Base-by-base conservation (phyloP, 1,139 yeast species). In the Ogataea hybrid region DNA sequence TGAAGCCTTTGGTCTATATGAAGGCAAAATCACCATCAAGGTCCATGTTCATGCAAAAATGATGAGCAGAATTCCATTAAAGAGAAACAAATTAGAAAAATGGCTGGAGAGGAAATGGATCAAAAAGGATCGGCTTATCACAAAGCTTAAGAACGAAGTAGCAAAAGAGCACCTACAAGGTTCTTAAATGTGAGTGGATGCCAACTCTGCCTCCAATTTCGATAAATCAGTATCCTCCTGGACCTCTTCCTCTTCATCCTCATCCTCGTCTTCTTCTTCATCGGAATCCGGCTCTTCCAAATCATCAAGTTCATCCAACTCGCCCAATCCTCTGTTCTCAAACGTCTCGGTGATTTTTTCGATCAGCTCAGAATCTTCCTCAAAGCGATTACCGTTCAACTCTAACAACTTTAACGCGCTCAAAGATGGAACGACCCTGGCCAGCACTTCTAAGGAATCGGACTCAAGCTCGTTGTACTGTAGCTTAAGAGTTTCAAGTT, bases 381-480 rank as follows among this genome's bases (percentile, higher is more conserved):
- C 81, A 48, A 92, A 84, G 59, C 86, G 74, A 68, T 92, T 92
- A 59, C 99, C 99, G 57, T 92, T 92, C 51, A 92, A 75, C 68
- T 94, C 97, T 54, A 92, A 71, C 11, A 57, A 45, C 57, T 77
- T 70, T 61, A 92, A 71, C 31, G 71, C 70, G 37, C 88, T 84
- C 52, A 90, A 69, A 39, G 78, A 77, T 54, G 42, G 70, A 62
- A 53, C 82, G 67, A 23, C 81, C 79, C 12, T 69, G 35, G 71
- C 74, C 46, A 92, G 69, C 18, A 75, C 61, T 38, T 70, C 68
- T 54, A 92, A 72, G 9, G 92, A 76, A 32, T 74, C 74, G 31
- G 75, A 73, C 50, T 83, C 87, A 56, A 94, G 77, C 65, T 92
- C 98, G 59, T 92, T 90, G 67, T 83, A 92, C 69, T 92, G 97